Evolutionary conservation across 202 grass and related monocot genomes (phyloP).

Genomic region (Digitaria exilis): DNA sequence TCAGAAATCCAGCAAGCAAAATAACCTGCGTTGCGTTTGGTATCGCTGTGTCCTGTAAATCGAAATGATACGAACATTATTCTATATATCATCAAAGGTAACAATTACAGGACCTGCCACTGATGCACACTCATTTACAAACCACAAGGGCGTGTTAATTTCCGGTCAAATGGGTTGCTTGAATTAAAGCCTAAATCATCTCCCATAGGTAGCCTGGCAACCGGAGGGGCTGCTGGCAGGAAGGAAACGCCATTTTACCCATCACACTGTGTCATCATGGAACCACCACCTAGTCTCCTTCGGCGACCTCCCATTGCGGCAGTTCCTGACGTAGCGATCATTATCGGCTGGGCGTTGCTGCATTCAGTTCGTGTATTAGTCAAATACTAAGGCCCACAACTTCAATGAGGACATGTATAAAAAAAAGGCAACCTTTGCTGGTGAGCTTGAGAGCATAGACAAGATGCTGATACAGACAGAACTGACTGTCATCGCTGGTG

Average conservation of each 20-base stretch:
- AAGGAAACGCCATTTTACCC: neutral
- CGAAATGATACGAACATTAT: constrained; percentile 30
- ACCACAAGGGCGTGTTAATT: constrained; percentile 40
- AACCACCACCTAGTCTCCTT: constrained; percentile 99
- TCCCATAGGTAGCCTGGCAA: constrained; percentile 27
- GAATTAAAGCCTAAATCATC: constrained; percentile 54
- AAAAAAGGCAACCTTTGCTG: constrained; percentile 64
- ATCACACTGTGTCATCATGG: constrained; percentile 94
- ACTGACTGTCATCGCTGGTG: constrained; percentile 94
- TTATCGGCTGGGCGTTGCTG: constrained; percentile 92
- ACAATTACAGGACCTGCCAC: neutral
- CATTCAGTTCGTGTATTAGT: constrained; percentile 30
- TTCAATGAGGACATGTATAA: constrained; percentile 12
- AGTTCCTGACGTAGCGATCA: constrained; percentile 93
- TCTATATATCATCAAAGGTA: constrained; percentile 40
- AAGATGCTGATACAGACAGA: constrained; percentile 96
- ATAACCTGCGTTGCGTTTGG: neutral
- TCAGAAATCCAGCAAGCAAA: neutral
- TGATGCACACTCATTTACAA: constrained; percentile 49
- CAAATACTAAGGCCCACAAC: constrained; percentile 26
- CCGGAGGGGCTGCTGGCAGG: neutral
- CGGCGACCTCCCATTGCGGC: constrained; percentile 79
- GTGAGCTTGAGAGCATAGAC: constrained; percentile 96
- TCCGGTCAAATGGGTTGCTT: constrained; percentile 38
- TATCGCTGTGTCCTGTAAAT: constrained; percentile 4